A percentile compares a stretch with the other conserved stretches of the same genome.
phyloP scores from a whole-genome alignment of 1,284 basidiomycete species.

The Ceratobasidium sp. region DNA sequence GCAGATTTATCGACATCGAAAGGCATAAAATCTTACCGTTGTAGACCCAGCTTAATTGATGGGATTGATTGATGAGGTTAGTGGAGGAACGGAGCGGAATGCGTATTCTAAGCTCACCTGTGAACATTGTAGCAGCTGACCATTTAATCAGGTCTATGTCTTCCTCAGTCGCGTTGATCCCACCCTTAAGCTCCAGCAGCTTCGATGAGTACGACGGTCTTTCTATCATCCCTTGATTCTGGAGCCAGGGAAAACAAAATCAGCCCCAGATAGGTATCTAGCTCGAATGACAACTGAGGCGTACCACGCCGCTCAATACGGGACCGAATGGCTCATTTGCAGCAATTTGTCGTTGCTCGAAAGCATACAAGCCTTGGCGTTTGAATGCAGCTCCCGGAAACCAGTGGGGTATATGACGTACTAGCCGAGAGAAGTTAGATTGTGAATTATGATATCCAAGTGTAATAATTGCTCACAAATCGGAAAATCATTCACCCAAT shows the following conservation, averaged over 20 bases:
- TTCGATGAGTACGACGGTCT: slow-evolving; percentile 18
- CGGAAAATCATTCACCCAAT: slow-evolving; percentile 32
- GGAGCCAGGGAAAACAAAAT: background rate
- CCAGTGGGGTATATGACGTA: slow-evolving; percentile 13
- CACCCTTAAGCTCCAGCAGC: slow-evolving; percentile 25
- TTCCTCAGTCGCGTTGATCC: slow-evolving; percentile 7
- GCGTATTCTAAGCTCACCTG: background rate
- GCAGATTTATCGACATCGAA: no score
- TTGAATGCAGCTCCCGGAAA: slow-evolving; percentile 14
- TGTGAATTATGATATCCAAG: background rate
- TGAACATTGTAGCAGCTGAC: slow-evolving; percentile 16
- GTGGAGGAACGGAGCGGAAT: no score
- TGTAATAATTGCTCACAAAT: background rate
- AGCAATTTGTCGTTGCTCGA: background rate
- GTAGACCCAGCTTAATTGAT: slow-evolving; percentile 13
- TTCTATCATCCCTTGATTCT: slow-evolving; percentile 3
- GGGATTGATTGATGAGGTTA: background rate
- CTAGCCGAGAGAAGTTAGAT: no score
- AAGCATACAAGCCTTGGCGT: background rate
- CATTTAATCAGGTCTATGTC: slow-evolving; percentile 28
- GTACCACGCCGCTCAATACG: slow-evolving; percentile 5
- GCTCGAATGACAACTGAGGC: background rate
- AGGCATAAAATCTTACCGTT: no score
- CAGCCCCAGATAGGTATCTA: background rate
- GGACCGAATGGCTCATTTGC: slow-evolving; percentile 3